These are phyloP conservation scores for Suillus plorans DNA, from an alignment of 768 basidiomycete genomes.

Conservation along the genomic window DNA sequence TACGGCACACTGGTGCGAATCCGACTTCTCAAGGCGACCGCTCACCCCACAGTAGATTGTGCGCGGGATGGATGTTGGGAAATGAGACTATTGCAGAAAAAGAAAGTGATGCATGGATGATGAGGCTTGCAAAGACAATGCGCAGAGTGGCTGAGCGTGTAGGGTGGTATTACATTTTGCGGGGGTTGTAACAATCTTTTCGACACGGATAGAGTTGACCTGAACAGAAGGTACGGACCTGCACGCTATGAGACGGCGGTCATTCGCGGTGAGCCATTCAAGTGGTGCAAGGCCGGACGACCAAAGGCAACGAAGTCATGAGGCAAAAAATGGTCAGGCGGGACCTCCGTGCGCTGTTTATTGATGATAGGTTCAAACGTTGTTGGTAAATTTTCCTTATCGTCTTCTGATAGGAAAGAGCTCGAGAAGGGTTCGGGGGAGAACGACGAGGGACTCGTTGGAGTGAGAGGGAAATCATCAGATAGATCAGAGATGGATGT, in stretches of 20 bases:
- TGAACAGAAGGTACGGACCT: constrained; percentile 5
- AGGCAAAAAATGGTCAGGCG: constrained; percentile 76
- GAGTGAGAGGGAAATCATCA: constrained; percentile 84
- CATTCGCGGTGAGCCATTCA: constrained; percentile 61
- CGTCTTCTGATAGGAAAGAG: constrained; percentile 59
- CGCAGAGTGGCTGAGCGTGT: constrained; percentile 60
- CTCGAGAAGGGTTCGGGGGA: constrained; percentile 51
- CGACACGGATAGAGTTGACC: constrained; percentile 43
- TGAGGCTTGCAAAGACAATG: constrained; percentile 62
- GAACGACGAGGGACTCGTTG: constrained; percentile 61
- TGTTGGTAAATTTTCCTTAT: constrained; percentile 79
- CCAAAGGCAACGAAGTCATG: constrained; percentile 81
- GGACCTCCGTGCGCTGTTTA: constrained; percentile 64
- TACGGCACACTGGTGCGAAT: constrained; percentile 19
- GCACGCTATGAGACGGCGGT: constrained; percentile 55
- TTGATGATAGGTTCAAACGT: constrained; percentile 73
- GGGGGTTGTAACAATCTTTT: constrained; percentile 50
- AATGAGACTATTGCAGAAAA: constrained; percentile 60
- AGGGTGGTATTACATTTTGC: constrained; percentile 80
- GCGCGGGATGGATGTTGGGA: constrained; percentile 41
- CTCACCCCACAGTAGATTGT: constrained; percentile 38
- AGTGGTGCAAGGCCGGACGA: constrained; percentile 73
- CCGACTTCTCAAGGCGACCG: constrained; percentile 9
- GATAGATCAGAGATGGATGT: constrained; percentile 74
- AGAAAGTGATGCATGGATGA: constrained; percentile 65